A percentile compares a stretch with the other conserved stretches of the same genome.
These are phyloP conservation scores for Rhizomucor miehei DNA, from an alignment of 371 early-diverging fungal genomes.

Conservation along the genomic window DNA sequence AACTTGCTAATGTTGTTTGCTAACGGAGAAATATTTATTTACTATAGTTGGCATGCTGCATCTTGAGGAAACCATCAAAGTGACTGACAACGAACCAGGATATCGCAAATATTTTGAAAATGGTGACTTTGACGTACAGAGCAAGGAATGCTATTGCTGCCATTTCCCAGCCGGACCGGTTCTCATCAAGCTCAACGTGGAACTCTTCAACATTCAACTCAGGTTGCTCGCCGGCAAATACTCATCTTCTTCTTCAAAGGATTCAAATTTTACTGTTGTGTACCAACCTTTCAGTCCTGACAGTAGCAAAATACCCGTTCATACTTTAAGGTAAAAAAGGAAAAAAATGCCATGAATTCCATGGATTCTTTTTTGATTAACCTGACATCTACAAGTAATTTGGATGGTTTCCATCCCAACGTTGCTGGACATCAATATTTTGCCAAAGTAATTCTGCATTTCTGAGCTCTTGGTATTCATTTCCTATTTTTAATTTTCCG, in stretches of 20 bases:
- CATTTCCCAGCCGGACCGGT: slow-evolving; percentile 4
- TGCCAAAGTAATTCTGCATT: slow-evolving; percentile 20
- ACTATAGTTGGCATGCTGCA: slow-evolving; percentile 19
- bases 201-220: slow-evolving; percentile 1
- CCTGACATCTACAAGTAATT: slow-evolving; percentile 18
- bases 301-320: slow-evolving; percentile 12
- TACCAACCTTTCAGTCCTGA: slow-evolving; percentile 24
- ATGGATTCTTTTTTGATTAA: no score
- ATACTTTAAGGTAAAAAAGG: slow-evolving; percentile 19
- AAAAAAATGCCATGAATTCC: neutral
- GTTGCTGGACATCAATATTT: slow-evolving; percentile 18
- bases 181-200: slow-evolving; percentile 2
- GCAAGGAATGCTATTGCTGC: slow-evolving; percentile 33
- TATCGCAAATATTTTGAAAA: slow-evolving; percentile 28
- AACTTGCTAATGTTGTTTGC: neutral
- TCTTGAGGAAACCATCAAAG: slow-evolving; percentile 11
- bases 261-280: slow-evolving; percentile 15
- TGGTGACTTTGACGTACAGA: slow-evolving; percentile 14
- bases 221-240: slow-evolving; percentile 5
- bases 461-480: no score
- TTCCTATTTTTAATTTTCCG: no score
- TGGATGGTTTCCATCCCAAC: slow-evolving; percentile 40
- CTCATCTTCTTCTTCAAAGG: neutral
- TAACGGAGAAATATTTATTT: neutral
- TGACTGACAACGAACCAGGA: slow-evolving; percentile 10